Base-by-base conservation (phyloP, 2,329 filamentous ascomycete species). In the Claviceps sorghi region DNA sequence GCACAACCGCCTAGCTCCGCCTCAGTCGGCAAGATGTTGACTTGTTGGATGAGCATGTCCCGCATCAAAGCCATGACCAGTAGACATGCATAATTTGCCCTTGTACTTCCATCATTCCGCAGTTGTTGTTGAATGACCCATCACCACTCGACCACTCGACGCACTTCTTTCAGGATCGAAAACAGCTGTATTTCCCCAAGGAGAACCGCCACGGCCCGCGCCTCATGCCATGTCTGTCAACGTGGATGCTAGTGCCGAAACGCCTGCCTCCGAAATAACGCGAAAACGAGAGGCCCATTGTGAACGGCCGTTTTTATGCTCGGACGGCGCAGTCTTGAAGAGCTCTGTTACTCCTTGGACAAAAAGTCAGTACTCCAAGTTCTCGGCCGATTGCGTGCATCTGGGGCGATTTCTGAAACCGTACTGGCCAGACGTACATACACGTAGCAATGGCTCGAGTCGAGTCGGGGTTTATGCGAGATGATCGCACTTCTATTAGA, bases 181-280 rank as follows among this genome's bases (percentile, higher is more conserved):
- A 78, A 65, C 75, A 78, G 67, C 68, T 74, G 61, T 75, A 76
- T 45, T 65, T 69, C 55, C 73, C 71, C 43, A 75, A 64, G 49
- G 70, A 71, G 60, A 77, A 72, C 44, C 74, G 66, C 72, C 73
- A 77, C 3, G 73, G 72, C 2, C 74, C 75, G 11, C 72, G 69
- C 49, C 67, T 71, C 8, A 76, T 63, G 46, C 74, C 75, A 56
- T 73, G 63, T 11, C 66, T 67, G 60, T 72, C 67, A 21, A 70
- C 71, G 36, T 67, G 65, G 51, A 78, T 64, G 59, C 65, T 75
- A 36, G 75, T 76, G 56, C 75, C 75, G 56, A 76, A 71, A 58
- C 73, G 73, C 36, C 69, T 69, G 50, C 69, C 68, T 56, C 75
- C 75, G 56, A 77, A 51, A 49, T 63, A 61, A 58, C 73, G 76